Conservation (phyloP, 805 yeast species). For the Lipomyces orientalis region DNA sequence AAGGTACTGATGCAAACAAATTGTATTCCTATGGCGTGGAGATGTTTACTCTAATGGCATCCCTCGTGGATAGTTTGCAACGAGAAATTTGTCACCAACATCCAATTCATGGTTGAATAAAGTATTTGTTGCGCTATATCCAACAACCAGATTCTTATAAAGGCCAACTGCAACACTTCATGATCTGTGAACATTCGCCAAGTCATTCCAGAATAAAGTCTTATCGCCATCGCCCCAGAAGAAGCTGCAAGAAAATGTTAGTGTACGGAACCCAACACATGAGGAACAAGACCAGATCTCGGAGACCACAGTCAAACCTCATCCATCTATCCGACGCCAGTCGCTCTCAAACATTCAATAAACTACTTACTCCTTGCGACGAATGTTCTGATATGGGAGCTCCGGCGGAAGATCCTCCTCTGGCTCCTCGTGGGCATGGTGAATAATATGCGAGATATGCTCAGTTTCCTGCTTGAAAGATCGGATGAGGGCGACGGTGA, state of each 20-base stretch:
- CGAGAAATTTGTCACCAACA: too few relatives aligned
- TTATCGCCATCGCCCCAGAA: constrained; percentile 99
- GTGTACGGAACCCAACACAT: not conserved
- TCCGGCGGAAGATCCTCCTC: constrained; percentile 94
- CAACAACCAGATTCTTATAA: not conserved
- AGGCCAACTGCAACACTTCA: not conserved
- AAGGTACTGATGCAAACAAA: not conserved
- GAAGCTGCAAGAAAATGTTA: constrained; percentile 48
- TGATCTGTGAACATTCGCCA: constrained; percentile 78
- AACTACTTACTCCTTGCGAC: constrained; percentile 61
- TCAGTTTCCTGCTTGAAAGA: constrained; percentile 81
- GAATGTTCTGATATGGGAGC: constrained; percentile 89
- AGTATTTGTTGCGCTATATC: not conserved
- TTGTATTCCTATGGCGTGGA: not conserved
- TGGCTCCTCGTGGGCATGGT: constrained; percentile 56
- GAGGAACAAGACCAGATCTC: not conserved
- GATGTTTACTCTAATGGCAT: too few relatives aligned
- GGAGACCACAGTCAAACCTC: not conserved
- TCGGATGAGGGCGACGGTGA: constrained; percentile 75
- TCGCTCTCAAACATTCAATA: not conserved
- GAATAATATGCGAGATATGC: constrained; percentile 83
- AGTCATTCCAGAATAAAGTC: constrained; percentile 95
- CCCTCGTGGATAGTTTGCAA: too few relatives aligned
- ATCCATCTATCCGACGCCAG: not conserved
- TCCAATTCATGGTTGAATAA: not conserved